Base-by-base conservation (phyloP, 148 eudicot species). In the Drosera capensis region DNA sequence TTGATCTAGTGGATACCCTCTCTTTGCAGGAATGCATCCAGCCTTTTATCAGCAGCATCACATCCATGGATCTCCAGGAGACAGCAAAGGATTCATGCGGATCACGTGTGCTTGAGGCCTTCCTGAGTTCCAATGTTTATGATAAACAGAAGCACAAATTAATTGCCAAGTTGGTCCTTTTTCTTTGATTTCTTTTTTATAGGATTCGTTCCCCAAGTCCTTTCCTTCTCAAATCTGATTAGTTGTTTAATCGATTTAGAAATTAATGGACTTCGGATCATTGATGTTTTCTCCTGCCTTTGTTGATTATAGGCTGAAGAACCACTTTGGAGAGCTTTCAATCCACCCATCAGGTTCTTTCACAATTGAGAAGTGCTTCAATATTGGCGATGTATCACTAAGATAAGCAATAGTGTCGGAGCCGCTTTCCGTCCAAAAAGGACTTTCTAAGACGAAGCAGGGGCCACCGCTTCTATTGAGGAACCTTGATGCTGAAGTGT, bases 401-500 rank as follows among this genome's bases (percentile, higher is more conserved):
- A 75, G 77, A 66, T 95, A 90, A 61, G 59, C 64, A 45, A 78
- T 90, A 58, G 95, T 80, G 25, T 75, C 82, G 20, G 99, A 84
- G 46, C 26, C 80, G 56, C 54, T 59, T 60, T 57, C 64, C 55
- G 73, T 75, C 51, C 88, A 80, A 51, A 49, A 61, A 49, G 99
- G 80, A 46, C 93, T 90, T 54, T 84, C 74, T 31, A 84, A 68
- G 68, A 75, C 85, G 36, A 73, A 48, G 55, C 95, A 90, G 44
- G 99, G 95, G 41, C 97, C 93, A 41, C 97, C 93, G 43, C 53
- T 70, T 47, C 85, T 90, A 30, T 38, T 80, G 74, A 84, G 78
- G 73, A 78, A 71, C 65, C 66, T 90, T 21, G 95, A 90, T 62
- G 76, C 78, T 41, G 93, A 80, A 14, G 93, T 95, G 97, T 90